These are phyloP conservation scores for Barnettozyma wickerhamii DNA, from an alignment of 805 yeast genomes.

Conservation along the genomic window DNA sequence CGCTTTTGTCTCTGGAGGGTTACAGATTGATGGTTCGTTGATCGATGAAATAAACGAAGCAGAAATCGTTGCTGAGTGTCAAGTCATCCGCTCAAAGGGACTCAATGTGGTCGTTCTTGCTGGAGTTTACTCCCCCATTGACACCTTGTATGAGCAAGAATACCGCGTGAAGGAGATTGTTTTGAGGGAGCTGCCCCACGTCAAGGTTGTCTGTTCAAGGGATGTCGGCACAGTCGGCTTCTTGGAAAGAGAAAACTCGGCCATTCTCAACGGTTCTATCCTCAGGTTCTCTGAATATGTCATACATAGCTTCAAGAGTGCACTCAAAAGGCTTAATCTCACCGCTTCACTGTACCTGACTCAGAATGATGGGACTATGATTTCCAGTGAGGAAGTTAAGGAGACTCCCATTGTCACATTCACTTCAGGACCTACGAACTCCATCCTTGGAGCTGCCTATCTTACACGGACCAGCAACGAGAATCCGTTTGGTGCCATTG, in stretches of 20 bases:
- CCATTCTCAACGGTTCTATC: conserved; percentile 40
- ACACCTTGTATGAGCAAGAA: conserved; percentile 30
- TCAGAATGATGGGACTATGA: conserved; percentile 48
- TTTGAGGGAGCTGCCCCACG: conserved; percentile 29
- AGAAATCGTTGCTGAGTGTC: conserved; percentile 25
- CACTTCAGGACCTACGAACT: conserved; percentile 46
- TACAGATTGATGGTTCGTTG: conserved; percentile 35
- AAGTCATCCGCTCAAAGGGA: conserved; percentile 26
- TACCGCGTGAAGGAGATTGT: conserved; percentile 28
- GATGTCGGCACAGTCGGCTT: conserved; percentile 38
- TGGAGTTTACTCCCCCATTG: conserved; percentile 36
- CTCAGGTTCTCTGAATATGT: conserved; percentile 33
- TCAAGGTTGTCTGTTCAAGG: conserved; percentile 33
- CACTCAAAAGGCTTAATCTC: conserved; percentile 32
- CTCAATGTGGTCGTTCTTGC: conserved; percentile 34
- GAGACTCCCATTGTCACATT: conserved; percentile 42
- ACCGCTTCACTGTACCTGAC: conserved; percentile 38
- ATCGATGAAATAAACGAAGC: conserved; percentile 29
- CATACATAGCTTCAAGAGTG: conserved; percentile 28
- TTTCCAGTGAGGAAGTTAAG: conserved; percentile 36
- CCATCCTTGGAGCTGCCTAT: conserved; percentile 45
- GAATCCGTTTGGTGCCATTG: conserved; percentile 24
- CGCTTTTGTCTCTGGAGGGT: conserved; percentile 35
- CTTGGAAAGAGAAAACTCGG: conserved; percentile 41
- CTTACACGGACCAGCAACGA: conserved; percentile 26